Percentiles rank a stretch among this genome's conserved stretches.
Conservation (phyloP, 208 protist genomes). For the Acanthamoeba castellanii region DNA sequence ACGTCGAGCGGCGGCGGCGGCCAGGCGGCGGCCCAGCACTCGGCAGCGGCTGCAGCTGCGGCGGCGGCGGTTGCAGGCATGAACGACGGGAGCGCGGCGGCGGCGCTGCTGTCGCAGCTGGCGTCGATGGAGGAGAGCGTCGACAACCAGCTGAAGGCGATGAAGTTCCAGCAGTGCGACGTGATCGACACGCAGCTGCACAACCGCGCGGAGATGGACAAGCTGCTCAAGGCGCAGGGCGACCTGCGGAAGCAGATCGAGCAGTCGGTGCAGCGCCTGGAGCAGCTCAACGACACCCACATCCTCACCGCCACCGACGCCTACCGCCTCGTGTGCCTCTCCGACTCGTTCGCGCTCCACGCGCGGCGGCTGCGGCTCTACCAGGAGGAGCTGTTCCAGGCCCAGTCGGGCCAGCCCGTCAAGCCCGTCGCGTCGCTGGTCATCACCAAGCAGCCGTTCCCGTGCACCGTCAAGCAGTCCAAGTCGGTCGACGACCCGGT, state of each 20-base stretch:
- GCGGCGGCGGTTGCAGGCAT: not conserved
- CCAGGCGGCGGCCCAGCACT: not conserved
- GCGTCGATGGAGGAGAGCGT: not conserved
- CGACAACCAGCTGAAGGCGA: constrained; percentile 65
- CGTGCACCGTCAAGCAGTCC: constrained; percentile 67
- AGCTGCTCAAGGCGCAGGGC: constrained; percentile 39
- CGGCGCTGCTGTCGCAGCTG: constrained; percentile 23
- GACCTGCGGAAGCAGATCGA: constrained; percentile 60
- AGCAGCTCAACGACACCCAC: constrained; percentile 63
- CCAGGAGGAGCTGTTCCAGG: constrained; percentile 59
- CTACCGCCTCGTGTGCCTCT: constrained; percentile 25
- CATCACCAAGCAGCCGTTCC: constrained; percentile 59
- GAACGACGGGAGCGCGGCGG: not conserved
- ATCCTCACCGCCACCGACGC: constrained; percentile 55
- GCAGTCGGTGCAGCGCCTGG: not conserved
- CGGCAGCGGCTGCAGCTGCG: not conserved
- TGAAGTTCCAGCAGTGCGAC: constrained; percentile 51
- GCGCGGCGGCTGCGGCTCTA: constrained; percentile 30
- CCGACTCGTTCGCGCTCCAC: constrained; percentile 33
- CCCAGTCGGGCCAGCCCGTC: constrained; percentile 2
- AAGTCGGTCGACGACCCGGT: constrained; percentile 64
- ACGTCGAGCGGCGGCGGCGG: not conserved
- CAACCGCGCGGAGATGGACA: not conserved
- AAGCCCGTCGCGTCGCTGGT: constrained; percentile 50
- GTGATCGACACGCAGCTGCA: not conserved